A percentile compares a stretch with the other conserved stretches of the same genome.
Conservation (phyloP, 495 filamentous ascomycete species). For the Durotheca rogersii region DNA sequence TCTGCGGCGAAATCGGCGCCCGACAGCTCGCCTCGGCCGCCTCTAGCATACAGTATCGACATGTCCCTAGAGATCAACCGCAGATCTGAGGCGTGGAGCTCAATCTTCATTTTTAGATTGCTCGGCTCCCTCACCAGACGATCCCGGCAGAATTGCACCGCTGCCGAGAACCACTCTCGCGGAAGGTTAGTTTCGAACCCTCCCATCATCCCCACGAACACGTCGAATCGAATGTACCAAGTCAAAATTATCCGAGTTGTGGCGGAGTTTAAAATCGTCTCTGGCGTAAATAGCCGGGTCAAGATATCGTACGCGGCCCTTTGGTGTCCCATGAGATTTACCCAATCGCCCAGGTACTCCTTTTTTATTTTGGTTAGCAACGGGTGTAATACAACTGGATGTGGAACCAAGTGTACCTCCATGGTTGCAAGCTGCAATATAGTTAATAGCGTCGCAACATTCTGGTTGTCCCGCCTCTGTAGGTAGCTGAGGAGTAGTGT, state of each 20-base stretch:
- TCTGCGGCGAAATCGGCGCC: constrained; percentile 64
- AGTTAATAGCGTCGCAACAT: constrained; percentile 74
- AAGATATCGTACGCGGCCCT: constrained; percentile 84
- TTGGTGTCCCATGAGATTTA: constrained; percentile 88
- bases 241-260: constrained; percentile 68
- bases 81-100: constrained; percentile 61
- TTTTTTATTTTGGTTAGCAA: constrained; percentile 48
- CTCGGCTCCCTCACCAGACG: constrained; percentile 61
- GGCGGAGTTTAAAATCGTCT: constrained; percentile 69
- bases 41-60: constrained; percentile 73
- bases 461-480: constrained; percentile 66
- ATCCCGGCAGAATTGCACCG: constrained; percentile 61
- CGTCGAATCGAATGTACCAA: constrained; percentile 91
- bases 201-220: constrained; percentile 79
- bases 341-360: constrained; percentile 95
- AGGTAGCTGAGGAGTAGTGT: constrained; percentile 71
- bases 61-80: constrained; percentile 79
- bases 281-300: constrained; percentile 71
- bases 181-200: constrained; percentile 71
- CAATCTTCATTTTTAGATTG: constrained; percentile 64
- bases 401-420: constrained; percentile 61
- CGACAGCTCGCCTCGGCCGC: constrained; percentile 60
- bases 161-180: constrained; percentile 75
- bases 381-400: background rate
- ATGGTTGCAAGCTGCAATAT: constrained; percentile 91